phyloP scores from a whole-genome alignment of 345 rosid genomes.

The Balakata baccata region DNA sequence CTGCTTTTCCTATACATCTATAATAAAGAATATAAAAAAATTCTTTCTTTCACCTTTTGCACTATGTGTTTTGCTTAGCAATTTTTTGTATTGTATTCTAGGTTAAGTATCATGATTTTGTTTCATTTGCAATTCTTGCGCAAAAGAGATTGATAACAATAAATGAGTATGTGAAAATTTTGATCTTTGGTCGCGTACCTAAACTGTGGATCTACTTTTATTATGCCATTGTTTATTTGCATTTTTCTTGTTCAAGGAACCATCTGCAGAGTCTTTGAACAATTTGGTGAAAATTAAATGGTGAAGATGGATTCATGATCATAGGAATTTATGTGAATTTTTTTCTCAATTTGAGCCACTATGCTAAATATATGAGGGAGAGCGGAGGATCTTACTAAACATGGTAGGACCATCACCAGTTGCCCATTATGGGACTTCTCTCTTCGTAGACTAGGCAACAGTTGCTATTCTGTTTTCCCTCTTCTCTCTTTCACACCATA shows the following conservation, averaged over 20 bases:
- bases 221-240: neutral
- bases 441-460: no score
- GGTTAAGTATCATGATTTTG: constrained; percentile 15
- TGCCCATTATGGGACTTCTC: no score
- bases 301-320: no score
- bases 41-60: constrained; percentile 6
- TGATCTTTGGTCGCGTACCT: neutral
- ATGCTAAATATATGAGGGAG: no score
- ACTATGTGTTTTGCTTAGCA: constrained; percentile 11
- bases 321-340: no score
- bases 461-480: no score
- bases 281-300: neutral
- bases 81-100: constrained; percentile 28
- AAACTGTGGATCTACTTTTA: neutral
- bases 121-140: constrained; percentile 12
- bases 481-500: no score
- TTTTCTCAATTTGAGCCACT: no score
- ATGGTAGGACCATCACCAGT: no score
- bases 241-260: neutral
- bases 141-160: neutral
- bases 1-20: constrained; percentile 14
- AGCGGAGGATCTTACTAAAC: no score
- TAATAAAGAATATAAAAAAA: neutral
- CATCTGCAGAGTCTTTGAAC: neutral
- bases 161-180: neutral